These are phyloP conservation scores for Mitragyna speciosa DNA, from an alignment of 257 asterid genomes.

Conservation along the genomic window DNA sequence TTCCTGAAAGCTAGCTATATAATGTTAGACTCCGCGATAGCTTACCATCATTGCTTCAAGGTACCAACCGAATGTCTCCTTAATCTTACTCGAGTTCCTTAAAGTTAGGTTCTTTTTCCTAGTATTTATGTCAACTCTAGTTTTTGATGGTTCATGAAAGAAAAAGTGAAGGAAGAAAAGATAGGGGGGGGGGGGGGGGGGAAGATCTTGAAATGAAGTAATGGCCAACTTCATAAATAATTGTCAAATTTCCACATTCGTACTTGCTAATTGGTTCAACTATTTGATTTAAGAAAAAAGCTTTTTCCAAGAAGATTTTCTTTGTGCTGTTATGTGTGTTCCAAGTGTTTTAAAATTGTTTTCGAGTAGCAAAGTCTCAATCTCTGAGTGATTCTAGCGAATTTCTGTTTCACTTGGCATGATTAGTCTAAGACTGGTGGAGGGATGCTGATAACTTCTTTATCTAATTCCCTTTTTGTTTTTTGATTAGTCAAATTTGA, in stretches of 20 bases:
- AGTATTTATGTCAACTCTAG: background rate
- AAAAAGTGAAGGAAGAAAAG: background rate
- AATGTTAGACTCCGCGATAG: slow-evolving; percentile 15
- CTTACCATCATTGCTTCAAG: slow-evolving; percentile 15
- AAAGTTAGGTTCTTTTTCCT: background rate
- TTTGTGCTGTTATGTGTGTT: background rate
- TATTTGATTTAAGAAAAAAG: too few species aligned
- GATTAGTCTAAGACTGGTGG: too few species aligned
- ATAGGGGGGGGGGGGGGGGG: too few species aligned
- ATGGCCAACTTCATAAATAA: background rate
- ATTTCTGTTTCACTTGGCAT: too few species aligned
- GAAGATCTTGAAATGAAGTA: background rate
- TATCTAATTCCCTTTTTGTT: too few species aligned
- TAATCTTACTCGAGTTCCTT: background rate
- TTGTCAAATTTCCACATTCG: background rate
- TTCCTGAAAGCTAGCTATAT: slow-evolving; percentile 2
- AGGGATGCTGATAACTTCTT: too few species aligned
- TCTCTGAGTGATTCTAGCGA: too few species aligned
- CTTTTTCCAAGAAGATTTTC: background rate
- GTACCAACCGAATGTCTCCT: slow-evolving; percentile 8
- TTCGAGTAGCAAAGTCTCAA: too few species aligned
- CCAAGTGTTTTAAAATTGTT: background rate
- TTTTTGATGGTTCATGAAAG: background rate
- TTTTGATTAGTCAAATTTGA: too few species aligned
- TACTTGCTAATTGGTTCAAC: background rate